Conservation (phyloP, 176 grass and related monocot species). For the Puccinellia tenuiflora region DNA sequence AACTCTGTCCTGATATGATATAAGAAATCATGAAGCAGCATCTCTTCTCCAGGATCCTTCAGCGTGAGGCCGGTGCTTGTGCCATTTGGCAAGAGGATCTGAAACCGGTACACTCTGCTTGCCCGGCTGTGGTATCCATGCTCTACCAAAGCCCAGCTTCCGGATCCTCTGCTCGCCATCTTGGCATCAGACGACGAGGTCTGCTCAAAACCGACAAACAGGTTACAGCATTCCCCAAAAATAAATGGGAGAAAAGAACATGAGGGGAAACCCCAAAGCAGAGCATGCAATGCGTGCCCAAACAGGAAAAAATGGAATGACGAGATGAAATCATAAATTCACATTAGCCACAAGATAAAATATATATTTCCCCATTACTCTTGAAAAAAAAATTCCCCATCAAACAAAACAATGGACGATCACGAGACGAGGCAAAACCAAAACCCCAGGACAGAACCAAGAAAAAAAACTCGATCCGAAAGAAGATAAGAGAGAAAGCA, state of each 20-base stretch:
- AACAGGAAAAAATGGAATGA: not conserved
- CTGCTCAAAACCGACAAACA: not conserved
- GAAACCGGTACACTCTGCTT: not conserved
- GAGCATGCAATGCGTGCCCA: not conserved
- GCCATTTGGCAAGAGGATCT: conserved; percentile 9
- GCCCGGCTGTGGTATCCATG: not conserved
- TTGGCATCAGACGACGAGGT: not conserved
- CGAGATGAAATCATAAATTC: not conserved
- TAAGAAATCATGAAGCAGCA: not conserved
- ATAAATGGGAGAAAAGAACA: not conserved
- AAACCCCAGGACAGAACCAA: not conserved
- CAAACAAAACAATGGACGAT: not conserved
- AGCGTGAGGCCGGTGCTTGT: conserved; percentile 1
- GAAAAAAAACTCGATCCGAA: not conserved
- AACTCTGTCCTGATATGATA: not conserved
- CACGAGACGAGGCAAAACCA: not conserved
- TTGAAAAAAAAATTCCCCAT: too few relatives aligned
- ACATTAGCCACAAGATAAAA: not conserved
- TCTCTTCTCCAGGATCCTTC: not conserved
- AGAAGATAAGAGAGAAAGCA: not conserved
- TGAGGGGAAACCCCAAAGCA: not conserved
- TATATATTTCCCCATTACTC: not conserved
- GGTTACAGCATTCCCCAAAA: not conserved
- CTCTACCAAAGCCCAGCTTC: not conserved
- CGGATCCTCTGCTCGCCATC: not conserved